Percentiles rank a stretch among this genome's conserved stretches.
These are phyloP conservation scores for Starmerella scarabaei DNA, from an alignment of 805 yeast genomes.

Conservation along the genomic window DNA sequence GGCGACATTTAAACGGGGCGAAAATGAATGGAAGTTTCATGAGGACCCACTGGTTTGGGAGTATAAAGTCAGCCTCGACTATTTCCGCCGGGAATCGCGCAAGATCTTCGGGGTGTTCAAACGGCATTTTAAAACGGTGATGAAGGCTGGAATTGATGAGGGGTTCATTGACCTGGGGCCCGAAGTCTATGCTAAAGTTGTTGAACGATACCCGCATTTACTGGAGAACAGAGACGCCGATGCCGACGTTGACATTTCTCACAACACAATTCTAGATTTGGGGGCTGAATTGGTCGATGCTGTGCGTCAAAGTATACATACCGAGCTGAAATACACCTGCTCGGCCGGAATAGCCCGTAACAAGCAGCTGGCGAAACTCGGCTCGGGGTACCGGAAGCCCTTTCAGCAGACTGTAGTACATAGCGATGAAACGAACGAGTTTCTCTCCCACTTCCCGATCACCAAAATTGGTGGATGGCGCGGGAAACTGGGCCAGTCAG, in stretches of 20 bases:
- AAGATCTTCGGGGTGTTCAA: conserved; percentile 59
- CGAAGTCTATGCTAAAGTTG: conserved; percentile 32
- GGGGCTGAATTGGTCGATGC: conserved; percentile 50
- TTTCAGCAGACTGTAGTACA: conserved; percentile 68
- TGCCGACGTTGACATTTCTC: conserved; percentile 58
- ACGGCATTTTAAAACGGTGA: conserved; percentile 51
- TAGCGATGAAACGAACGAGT: conserved; percentile 35
- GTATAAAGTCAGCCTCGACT: conserved; percentile 82
- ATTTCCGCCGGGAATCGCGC: conserved; percentile 77
- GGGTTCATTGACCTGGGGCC: conserved; percentile 76
- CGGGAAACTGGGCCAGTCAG: conserved; percentile 64
- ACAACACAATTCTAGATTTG: conserved; percentile 54
- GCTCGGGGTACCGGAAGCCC: conserved; percentile 76
- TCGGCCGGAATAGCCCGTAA: conserved; percentile 77
- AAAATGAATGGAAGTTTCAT: conserved; percentile 65
- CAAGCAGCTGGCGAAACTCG: conserved; percentile 72
- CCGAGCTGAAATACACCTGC: conserved; percentile 63
- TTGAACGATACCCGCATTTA: conserved; percentile 19
- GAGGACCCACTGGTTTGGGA: conserved; percentile 40
- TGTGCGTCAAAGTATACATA: conserved; percentile 41
- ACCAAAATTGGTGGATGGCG: conserved; percentile 84
- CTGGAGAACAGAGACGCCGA: conserved; percentile 24
- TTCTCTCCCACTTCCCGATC: conserved; percentile 48
- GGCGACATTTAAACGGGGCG: conserved; percentile 84
- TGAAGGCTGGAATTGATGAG: conserved; percentile 94